Base-by-base conservation (phyloP, 805 yeast genomes). In the Starmerella roubikii region DNA sequence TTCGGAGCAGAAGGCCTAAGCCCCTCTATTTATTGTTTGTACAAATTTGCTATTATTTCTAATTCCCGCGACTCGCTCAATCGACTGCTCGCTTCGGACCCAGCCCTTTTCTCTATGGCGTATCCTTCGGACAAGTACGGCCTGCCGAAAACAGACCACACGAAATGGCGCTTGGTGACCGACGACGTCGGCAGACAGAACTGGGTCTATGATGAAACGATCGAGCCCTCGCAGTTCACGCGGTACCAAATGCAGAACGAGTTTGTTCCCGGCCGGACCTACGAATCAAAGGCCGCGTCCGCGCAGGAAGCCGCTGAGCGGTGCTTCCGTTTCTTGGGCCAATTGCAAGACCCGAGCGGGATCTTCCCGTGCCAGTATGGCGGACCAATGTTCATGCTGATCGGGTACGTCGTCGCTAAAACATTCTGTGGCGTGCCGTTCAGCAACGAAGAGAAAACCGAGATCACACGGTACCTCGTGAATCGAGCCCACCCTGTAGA, bases 311-410 rank as follows among this genome's bases (percentile, higher is more conserved):
- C 93, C 3, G 78, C 86, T 1, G 57, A 66, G 30, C 77, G 80
- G 47, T 91, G 88, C 17, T 88, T 86, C 3, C 65, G 69, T 2
- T 85, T 82, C 53, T 71, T 82, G 38, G 54, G 69, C 22, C 54
- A 65, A 7, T 51, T 88, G n/a, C 97, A 91, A 55, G 88, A 80
- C 39, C 67, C 69, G 20, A 71, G 77, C n/a, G 99, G 98, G 0
- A 73, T 76, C 7, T 82, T 88, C 61, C 95, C 96, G 1, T 74
- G 79, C 51, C 93, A 83, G 55, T 91, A 91, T 54, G 85, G 85
- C 47, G 99, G 99, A 2, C 99, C 99, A 3, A 86, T 88, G 95
- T 91, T 91, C 58, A 76, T 91, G 83, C 74, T 91, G 0, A 78
- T 86, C 41, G 97, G 98, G 1, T 82, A 78, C 50, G 74, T 91